Conservation (phyloP, 768 basidiomycete genomes). For the Rhizopogon vulgaris region DNA sequence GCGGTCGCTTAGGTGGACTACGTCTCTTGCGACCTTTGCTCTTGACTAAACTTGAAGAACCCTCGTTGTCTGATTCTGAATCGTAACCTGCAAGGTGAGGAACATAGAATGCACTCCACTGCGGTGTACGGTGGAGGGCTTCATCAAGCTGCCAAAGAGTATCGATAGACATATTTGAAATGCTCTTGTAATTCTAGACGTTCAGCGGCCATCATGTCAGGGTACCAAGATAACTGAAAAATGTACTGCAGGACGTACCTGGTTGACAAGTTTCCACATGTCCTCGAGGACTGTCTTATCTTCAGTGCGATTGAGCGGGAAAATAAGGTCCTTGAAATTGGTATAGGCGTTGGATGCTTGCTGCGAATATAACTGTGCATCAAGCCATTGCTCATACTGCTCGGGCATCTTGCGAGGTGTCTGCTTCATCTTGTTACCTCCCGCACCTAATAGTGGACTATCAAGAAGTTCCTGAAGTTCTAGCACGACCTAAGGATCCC, state of each 20-base stretch:
- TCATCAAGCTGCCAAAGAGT: constrained; percentile 57
- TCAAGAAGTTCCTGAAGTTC: constrained; percentile 64
- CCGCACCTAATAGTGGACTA: constrained; percentile 49
- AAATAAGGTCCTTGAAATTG: constrained; percentile 50
- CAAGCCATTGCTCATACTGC: constrained; percentile 59
- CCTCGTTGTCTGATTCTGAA: constrained; percentile 19
- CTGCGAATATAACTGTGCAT: constrained; percentile 59
- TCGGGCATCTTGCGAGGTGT: constrained; percentile 49
- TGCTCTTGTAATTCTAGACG: constrained; percentile 50
- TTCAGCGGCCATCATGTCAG: not conserved
- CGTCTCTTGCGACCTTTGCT: constrained; percentile 12
- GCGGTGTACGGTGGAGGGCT: constrained; percentile 45
- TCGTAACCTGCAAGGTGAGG: constrained; percentile 13
- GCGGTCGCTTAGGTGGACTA: constrained; percentile 18
- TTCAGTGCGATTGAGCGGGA: constrained; percentile 53
- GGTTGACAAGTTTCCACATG: constrained; percentile 61
- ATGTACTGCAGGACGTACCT: constrained; percentile 32
- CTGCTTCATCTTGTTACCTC: constrained; percentile 48
- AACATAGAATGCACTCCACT: constrained; percentile 47
- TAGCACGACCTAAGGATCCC: constrained; percentile 45
- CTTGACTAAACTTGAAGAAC: constrained; percentile 5
- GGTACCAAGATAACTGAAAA: not conserved
- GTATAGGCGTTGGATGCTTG: constrained; percentile 45
- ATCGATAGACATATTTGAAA: constrained; percentile 52
- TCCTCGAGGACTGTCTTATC: constrained; percentile 42